Evolutionary conservation across 2,329 filamentous ascomycete genomes (phyloP), one percentile per base, ranked within the genome.

Genomic region (Aspergillus tubingensis): DNA sequence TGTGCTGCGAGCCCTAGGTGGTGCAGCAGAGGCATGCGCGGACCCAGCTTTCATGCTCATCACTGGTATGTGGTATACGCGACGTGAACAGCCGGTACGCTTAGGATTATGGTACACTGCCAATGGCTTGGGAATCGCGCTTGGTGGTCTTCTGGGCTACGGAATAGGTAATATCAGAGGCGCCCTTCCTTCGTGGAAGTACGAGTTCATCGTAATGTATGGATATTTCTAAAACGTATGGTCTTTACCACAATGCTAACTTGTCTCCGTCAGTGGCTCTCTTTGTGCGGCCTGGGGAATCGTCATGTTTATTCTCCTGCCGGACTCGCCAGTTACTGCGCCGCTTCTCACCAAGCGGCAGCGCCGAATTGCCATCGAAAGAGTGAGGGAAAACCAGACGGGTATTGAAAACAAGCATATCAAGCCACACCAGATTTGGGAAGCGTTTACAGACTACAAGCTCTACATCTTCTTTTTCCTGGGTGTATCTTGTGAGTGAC

Each of bases 181-280:
- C 13, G 76, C 79, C 1, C 77, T 89, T 19, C 78, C 82, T 0
- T 83, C 82, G 0, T 90, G 87, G 87, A 85, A 85, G 68, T 90
- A 87, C 64, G 86, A 90, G 57, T 90, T 90, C 68, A 74, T 91
- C 15, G 82, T 90, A n/a, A 86, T 86, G 76, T 79, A 69, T 50
- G 69, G 25, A 4, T 4, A 3, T 3, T 1, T 19, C 4, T 13
- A 30, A 6, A 17, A 17, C 1, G n/a, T 2, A 4, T n/a, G 7
- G 25, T 19, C 43, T 15, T 7, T 15, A 10, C 8, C 11, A 13
- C 11, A 13, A 4, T 38, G 6, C 57, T 63, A 17, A 58, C 66
- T 10, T 62, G 8, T 8, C 11, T 13, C 2, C 7, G 7, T 8
- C 25, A 77, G 75, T 61, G 78, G 79, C 7, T 79, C 83, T 1